phyloP scores from a whole-genome alignment of 768 basidiomycete genomes.

The Megacollybia marginata region DNA sequence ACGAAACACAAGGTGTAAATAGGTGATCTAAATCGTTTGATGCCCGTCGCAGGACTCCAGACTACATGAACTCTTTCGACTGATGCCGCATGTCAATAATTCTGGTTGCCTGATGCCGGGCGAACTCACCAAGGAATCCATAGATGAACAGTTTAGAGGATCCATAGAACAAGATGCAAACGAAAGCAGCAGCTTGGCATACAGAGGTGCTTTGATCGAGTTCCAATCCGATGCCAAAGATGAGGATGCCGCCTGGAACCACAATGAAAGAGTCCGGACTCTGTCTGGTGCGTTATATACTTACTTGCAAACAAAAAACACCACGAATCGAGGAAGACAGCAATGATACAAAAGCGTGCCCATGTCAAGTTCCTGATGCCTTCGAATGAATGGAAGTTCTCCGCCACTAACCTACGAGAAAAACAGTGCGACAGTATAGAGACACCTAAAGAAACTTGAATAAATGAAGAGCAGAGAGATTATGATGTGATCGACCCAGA shows the following conservation, averaged over 20 bases:
- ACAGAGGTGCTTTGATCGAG: constrained; percentile 14
- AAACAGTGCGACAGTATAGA: constrained; percentile 28
- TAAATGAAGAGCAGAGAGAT: not conserved
- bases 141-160: constrained; percentile 41
- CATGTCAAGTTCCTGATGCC: constrained; percentile 27
- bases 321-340: constrained; percentile 38
- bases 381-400: constrained; percentile 20
- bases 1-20: constrained; percentile 33
- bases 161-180: constrained; percentile 35
- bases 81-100: constrained; percentile 8
- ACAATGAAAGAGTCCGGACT: not conserved
- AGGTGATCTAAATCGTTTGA: constrained; percentile 28
- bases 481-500: constrained; percentile 12
- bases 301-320: constrained; percentile 15
- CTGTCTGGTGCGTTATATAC: not conserved
- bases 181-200: constrained; percentile 34
- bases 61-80: constrained; percentile 42
- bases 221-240: constrained; percentile 38
- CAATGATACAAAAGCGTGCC: constrained; percentile 30
- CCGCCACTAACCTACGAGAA: constrained; percentile 27
- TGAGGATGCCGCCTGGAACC: constrained; percentile 30
- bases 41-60: constrained; percentile 28
- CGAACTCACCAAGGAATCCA: constrained; percentile 31
- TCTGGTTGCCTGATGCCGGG: constrained; percentile 1
- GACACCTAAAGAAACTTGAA: constrained; percentile 13